Evolutionary conservation across 2,329 filamentous ascomycete species (phyloP), one percentile per base, ranked within the genome.

Genomic region (Rhexocercosporidium sp.): DNA sequence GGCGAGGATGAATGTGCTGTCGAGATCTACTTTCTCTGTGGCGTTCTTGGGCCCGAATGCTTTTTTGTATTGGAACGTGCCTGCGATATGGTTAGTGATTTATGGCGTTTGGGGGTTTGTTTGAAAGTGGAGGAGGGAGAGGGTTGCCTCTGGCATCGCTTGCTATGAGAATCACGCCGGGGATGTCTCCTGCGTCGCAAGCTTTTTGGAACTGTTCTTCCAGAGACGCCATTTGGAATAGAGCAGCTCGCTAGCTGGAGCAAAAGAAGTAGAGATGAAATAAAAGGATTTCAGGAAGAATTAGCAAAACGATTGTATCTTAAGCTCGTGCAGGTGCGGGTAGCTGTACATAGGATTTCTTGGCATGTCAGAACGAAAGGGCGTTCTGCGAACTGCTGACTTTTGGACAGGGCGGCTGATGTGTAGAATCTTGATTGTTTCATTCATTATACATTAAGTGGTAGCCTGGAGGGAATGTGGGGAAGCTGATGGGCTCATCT

Each of bases 1-100:
- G 0, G 85, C 86, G 4, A 88, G 80, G 22, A 63, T 64, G 31
- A 73, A 73, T 16, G 88, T 85, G 41, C 79, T 81, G 1, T 85
- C 82, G 6, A 87, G 73, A 0, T 80, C 82, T 0, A 82, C 78
- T 11, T 54, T 41, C 76, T 86, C 80, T 75, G 84, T 86, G 71
- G 83, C 84, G 0, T 83, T 84, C 7, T 87, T 81, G 81, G 83
- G 66, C 3, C 79, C 79, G 46, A 81, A 78, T 1, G 72, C 59
- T 56, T 76, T 76, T 49, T 69, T 54, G 65, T 81, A 81, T 14
- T 61, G 72, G 71, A 81, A 81, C 0, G 72, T 73, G 2, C 77
- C 79, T 81, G 54, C 2, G 34, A 4, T 14, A n/a, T 7, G 22
- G 22, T 67, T 20, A 59, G 64, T 34, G 51, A 39, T 22, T 25